These are phyloP conservation scores for Plenodomus lindquistii DNA, from an alignment of 2,329 filamentous ascomycete genomes.

Conservation along the genomic window DNA sequence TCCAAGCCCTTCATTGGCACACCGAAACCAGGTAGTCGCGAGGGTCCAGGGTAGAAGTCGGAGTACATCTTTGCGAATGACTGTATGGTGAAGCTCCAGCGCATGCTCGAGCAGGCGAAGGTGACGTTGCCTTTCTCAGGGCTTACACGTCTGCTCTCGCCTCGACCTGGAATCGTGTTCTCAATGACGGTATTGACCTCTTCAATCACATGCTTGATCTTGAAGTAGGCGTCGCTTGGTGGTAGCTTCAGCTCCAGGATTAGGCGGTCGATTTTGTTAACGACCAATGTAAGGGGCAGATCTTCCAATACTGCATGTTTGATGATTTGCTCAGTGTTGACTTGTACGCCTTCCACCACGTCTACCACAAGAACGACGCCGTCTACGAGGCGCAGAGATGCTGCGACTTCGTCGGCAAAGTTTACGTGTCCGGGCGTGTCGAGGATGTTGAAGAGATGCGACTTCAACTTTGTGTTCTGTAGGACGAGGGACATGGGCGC, in stretches of 20 bases:
- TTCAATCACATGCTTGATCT: constrained; percentile 97
- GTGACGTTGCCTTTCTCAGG: constrained; percentile 98
- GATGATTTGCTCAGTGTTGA: constrained; percentile 96
- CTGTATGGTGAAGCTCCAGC: constrained; percentile 93
- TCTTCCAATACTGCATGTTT: constrained; percentile 91
- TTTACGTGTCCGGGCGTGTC: constrained; percentile 98
- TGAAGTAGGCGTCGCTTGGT: constrained; percentile 96
- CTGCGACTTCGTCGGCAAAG: constrained; percentile 95
- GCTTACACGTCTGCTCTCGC: constrained; percentile 79
- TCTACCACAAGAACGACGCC: constrained; percentile 93
- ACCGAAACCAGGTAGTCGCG: constrained; percentile 38
- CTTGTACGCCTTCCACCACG: constrained; percentile 97
- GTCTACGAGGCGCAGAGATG: constrained; percentile 83
- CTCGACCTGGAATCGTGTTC: constrained; percentile 78
- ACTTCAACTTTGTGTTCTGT: constrained; percentile 87
- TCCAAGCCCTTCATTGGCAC: constrained; percentile 59
- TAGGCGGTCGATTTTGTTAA: constrained; percentile 97
- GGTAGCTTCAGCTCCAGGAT: constrained; percentile 94
- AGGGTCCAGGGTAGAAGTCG: constrained; percentile 72
- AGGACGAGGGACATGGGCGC: constrained; percentile 93
- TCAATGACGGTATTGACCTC: constrained; percentile 97
- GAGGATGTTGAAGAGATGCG: constrained; percentile 89
- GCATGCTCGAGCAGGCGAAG: constrained; percentile 90
- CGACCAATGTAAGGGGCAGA: constrained; percentile 82
- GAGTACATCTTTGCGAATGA: constrained; percentile 98